Conservation (phyloP, 495 filamentous ascomycete genomes). For the Corynascus novoguineensis region DNA sequence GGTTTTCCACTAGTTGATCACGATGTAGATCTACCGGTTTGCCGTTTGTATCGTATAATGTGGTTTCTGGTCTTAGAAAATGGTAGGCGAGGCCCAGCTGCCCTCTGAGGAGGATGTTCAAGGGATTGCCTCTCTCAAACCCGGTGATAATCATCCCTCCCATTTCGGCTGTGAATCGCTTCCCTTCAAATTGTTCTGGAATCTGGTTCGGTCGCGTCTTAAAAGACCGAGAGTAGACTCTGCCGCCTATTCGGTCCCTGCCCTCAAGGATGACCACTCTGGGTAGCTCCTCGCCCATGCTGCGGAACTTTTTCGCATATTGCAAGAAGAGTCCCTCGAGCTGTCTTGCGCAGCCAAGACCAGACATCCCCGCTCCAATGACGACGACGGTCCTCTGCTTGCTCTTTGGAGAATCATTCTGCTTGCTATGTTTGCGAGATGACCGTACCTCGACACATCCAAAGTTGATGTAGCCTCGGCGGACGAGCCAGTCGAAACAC, state of each 20-base stretch:
- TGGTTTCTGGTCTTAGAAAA: slow-evolving; percentile 73
- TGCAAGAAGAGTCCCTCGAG: slow-evolving; percentile 78
- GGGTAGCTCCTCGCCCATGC: slow-evolving; percentile 58
- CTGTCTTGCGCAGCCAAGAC: slow-evolving; percentile 87
- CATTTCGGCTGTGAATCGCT: slow-evolving; percentile 82
- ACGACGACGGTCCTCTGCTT: slow-evolving; percentile 70
- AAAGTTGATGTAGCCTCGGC: slow-evolving; percentile 94
- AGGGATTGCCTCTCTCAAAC: slow-evolving; percentile 89
- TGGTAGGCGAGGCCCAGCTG: slow-evolving; percentile 88
- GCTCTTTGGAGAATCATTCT: slow-evolving; percentile 27
- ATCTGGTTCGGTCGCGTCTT: slow-evolving; percentile 32
- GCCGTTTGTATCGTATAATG: slow-evolving; percentile 85
- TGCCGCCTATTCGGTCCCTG: slow-evolving; percentile 79
- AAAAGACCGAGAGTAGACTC: slow-evolving; percentile 88
- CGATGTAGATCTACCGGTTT: slow-evolving; percentile 69
- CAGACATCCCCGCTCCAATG: slow-evolving; percentile 90
- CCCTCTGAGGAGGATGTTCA: slow-evolving; percentile 83
- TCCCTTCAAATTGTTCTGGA: slow-evolving; percentile 42
- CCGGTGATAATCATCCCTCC: slow-evolving; percentile 97
- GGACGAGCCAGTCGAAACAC: slow-evolving; percentile 86
- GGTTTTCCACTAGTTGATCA: slow-evolving; percentile 76
- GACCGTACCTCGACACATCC: slow-evolving; percentile 66
- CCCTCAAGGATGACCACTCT: slow-evolving; percentile 82
- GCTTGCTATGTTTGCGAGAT: slow-evolving; percentile 25
- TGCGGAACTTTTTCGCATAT: slow-evolving; percentile 58